Evolutionary conservation across 257 asterid species (phyloP).

Genomic region (Fraxinus americana): DNA sequence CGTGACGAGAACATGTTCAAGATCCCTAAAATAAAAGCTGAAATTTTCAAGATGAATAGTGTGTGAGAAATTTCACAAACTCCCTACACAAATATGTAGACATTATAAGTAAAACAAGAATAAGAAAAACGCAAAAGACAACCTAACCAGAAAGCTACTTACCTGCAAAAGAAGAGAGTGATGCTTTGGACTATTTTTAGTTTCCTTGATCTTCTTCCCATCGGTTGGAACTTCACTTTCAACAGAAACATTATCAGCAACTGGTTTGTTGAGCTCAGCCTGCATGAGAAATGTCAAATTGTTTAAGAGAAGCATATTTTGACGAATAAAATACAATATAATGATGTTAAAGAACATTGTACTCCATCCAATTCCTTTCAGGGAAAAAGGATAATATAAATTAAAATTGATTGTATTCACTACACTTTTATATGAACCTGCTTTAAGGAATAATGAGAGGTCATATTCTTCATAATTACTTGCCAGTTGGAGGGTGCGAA

Average conservation of each 20-base stretch:
- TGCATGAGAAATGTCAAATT: slow-evolving; percentile 27
- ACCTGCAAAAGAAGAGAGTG: slow-evolving; percentile 92
- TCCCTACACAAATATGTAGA: background rate
- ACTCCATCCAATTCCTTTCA: background rate
- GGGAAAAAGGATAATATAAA: background rate
- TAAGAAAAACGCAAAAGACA: background rate
- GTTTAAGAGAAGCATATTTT: slow-evolving; percentile 14
- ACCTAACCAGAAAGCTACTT: slow-evolving; percentile 14
- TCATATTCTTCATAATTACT: background rate
- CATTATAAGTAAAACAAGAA: background rate
- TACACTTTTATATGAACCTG: background rate
- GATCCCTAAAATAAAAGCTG: slow-evolving; percentile 5
- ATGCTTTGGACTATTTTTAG: slow-evolving; percentile 46
- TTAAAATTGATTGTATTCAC: background rate
- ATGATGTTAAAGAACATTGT: background rate
- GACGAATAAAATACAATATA: background rate
- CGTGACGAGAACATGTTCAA: slow-evolving; percentile 11
- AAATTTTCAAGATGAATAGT: background rate
- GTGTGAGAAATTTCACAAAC: slow-evolving; percentile 3
- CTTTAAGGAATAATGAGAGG: background rate
- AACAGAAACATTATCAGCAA: slow-evolving; percentile 44
- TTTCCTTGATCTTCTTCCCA: slow-evolving; percentile 39
- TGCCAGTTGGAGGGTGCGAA: background rate
- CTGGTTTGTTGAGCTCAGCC: slow-evolving; percentile 81
- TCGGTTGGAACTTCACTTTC: slow-evolving; percentile 44